Evolutionary conservation across 2,329 filamentous ascomycete species (phyloP).

Genomic region (Ploettnerulaceae sp.): DNA sequence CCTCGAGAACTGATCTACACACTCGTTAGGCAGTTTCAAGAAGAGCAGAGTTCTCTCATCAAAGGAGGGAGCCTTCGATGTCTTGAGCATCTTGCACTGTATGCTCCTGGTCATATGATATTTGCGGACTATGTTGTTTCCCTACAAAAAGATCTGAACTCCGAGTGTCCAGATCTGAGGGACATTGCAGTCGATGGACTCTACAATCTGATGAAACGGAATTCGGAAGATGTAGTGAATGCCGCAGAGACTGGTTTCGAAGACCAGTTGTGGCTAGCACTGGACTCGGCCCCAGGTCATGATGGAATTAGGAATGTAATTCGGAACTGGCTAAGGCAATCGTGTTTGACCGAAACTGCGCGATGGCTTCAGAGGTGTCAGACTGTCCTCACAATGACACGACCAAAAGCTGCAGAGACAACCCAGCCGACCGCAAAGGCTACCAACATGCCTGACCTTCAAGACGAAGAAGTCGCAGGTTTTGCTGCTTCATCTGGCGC

Average conservation of each 20-base stretch:
- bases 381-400: conserved; percentile 81
- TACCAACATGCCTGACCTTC: conserved; percentile 66
- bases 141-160: conserved; percentile 72
- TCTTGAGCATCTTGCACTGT: conserved; percentile 85
- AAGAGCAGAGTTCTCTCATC: conserved; percentile 65
- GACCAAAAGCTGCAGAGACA: conserved; percentile 55
- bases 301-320: conserved; percentile 82
- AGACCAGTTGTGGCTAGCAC: conserved; percentile 84
- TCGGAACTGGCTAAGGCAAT: conserved; percentile 89
- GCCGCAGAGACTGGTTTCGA: conserved; percentile 76
- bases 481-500: conserved; percentile 71
- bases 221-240: conserved; percentile 75
- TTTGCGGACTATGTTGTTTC: conserved; percentile 78
- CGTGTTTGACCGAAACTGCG: conserved; percentile 71
- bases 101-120: conserved; percentile 82
- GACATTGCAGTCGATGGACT: conserved; percentile 82
- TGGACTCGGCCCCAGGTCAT: conserved; percentile 73
- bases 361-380: conserved; percentile 90
- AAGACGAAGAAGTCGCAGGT: conserved; percentile 94
- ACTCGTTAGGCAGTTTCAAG: conserved; percentile 75
- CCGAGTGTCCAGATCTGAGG: conserved; percentile 62
- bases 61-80: conserved; percentile 76
- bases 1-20: conserved; percentile 89
- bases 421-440: conserved; percentile 42
- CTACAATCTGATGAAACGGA: conserved; percentile 91